Percentiles rank a stretch among this genome's conserved stretches.
Evolutionary conservation across 805 yeast species (phyloP).

Genomic region (Jamesozyma lodderae): DNA sequence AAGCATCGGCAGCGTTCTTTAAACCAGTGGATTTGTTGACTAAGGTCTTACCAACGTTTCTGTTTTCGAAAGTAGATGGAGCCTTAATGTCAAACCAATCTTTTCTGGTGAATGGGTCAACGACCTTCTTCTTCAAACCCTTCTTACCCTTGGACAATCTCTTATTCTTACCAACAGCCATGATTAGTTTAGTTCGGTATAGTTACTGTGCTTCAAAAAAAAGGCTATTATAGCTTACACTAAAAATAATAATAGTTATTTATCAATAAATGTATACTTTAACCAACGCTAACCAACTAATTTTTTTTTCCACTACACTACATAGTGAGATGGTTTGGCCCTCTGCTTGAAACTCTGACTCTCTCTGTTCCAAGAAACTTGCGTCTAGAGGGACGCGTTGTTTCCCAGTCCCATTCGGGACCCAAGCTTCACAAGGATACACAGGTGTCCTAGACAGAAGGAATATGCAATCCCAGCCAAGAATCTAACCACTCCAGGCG

Average conservation of each 20-base stretch:
- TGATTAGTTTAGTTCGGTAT: slow-evolving; percentile 16
- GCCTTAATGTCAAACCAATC: slow-evolving; percentile 98
- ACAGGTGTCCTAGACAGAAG: no score
- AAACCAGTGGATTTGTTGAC: slow-evolving; percentile 98
- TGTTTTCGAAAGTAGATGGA: slow-evolving; percentile 95
- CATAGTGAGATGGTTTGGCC: no score
- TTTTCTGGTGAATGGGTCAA: slow-evolving; percentile 98
- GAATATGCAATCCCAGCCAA: no score
- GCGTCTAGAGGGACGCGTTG: no score
- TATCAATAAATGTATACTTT: background rate
- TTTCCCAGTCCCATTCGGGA: no score
- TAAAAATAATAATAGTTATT: background rate
- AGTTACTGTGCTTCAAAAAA: slow-evolving; percentile 4
- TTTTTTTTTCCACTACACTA: background rate
- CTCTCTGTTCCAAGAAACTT: no score
- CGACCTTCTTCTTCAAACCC: slow-evolving; percentile 98
- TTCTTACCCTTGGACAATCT: slow-evolving; percentile 81
- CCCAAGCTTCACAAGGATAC: no score
- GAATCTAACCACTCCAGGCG: no score
- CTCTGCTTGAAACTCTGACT: no score
- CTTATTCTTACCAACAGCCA: slow-evolving; percentile 86
- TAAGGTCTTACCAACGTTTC: slow-evolving; percentile 96
- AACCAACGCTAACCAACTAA: background rate
- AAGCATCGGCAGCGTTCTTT: slow-evolving; percentile 94
- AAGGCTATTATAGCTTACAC: background rate